Base-by-base conservation (phyloP, 108 stramenopile species). In the Pelagomonas calceolata region DNA sequence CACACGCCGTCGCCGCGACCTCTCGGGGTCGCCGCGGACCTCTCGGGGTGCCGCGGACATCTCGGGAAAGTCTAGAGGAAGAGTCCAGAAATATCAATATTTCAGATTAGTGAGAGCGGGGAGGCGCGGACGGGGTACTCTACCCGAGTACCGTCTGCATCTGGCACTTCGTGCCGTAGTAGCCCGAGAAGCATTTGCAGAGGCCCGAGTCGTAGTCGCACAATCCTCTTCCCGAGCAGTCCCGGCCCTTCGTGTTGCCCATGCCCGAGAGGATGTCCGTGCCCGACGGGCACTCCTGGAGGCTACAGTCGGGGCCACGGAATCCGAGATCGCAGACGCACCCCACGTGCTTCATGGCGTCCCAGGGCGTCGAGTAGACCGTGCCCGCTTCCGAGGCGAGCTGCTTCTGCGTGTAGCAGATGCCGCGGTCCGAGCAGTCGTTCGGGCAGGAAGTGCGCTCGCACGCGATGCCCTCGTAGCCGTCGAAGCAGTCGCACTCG, bases 271-370 rank as follows among this genome's bases (percentile, higher is more conserved):
- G 76, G 44, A 87, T 74, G 67, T 92, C 89, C 18, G 67, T 63
- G 26, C 88, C 89, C 0, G 89, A 87, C 30, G 89, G 89, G 67
- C 89, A 90, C 77, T 90, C 89, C 72, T 81, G 85, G 0, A 79
- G 68, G 32, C 82, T 85, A 78, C 92, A 93, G 82, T 93, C 92
- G 4, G 90, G 83, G 31, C 92, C 92, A 75, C 87, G 86, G 76
- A 75, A 93, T 31, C 90, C 92, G 26, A 75, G 45, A 78, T 93
- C 92, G 72, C 92, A 93, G 75, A 80, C 84, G 82, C 92, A 93
- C 36, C 90, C 90, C 63, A 82, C 80, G 72, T 88, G 79, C 74
- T 91, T 90, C 36, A 81, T 73, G 30, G 89, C 87, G 73, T 93
- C 92, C 92, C 91, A 91, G 36, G 87, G 73, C 30, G 35, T 35